Base-by-base conservation (phyloP, 2,329 filamentous ascomycete species). In the Pyricularia sp. region DNA sequence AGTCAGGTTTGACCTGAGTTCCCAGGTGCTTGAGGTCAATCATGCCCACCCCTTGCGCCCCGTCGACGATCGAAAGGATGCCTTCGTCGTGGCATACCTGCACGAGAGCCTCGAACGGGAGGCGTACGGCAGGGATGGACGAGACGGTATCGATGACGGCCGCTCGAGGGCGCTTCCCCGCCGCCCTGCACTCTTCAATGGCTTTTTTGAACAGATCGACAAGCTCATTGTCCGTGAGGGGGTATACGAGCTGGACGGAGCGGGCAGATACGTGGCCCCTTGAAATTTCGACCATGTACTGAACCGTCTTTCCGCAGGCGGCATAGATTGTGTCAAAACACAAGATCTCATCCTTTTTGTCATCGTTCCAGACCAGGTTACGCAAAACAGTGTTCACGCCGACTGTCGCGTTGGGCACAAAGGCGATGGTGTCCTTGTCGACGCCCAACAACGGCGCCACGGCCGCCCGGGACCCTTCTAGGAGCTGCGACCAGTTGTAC, bases 21-120 rank as follows among this genome's bases (percentile, higher is more conserved):
- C 63, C 63, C 22, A 64, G 33, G 16, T 97, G 76, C 73, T 96
- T 84, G 8, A 97, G 74, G 0, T 82, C 79, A 8, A 96, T 81
- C 75, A 94, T 88, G 1, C 93, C 93, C 28, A 96, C 77, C 1
- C 88, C 88, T 75, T 97, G 93, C 0, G 93, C 93, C 19, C 85
- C 93, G 73, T 97, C 93, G 49, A 97, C 79, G 24, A 91, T 78
- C 70, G 88, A 92, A 64, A 93, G 72, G 3, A 97, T 78, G 0
- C 83, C 84, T 28, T 87, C 78, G 65, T 87, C 82, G 60, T 80
- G 82, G 73, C 92, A 96, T 0, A 83, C 80, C 8, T 75, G 73
- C 1, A 83, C 81, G 65, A 96, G 76, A 1, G 74, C 75, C 73
- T 93, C 86, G 75, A 90, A 96, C 0, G 93, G 93, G 70, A 96